phyloP scores from a whole-genome alignment of 2,329 filamentous ascomycete species.

The Exophiala dermatitidis region DNA sequence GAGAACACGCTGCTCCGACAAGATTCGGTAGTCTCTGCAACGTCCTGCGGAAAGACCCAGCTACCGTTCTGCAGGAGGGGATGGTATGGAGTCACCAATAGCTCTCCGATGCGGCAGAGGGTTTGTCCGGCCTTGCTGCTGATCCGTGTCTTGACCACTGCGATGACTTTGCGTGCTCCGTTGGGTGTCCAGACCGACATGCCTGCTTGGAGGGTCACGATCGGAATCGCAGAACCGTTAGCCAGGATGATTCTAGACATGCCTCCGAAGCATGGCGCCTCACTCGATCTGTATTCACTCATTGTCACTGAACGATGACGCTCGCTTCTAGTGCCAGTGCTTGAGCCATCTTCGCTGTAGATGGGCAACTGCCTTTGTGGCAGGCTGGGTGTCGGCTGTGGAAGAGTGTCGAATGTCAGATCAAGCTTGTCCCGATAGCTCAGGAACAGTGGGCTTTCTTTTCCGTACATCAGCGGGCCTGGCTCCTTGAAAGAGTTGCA shows the following conservation, averaged over 20 bases:
- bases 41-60: conserved; percentile 45
- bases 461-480: conserved; percentile 50
- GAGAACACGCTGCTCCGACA: conserved; percentile 51
- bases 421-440: conserved; percentile 47
- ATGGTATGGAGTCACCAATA: conserved; percentile 56
- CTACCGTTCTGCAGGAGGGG: conserved; percentile 41
- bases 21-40: conserved; percentile 31
- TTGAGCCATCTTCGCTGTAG: background rate
- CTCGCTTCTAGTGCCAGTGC: conserved; percentile 1
- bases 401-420: conserved; percentile 34
- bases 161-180: conserved; percentile 44
- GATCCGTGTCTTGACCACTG: conserved; percentile 48
- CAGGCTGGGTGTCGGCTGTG: conserved; percentile 26
- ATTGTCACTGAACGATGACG: conserved; percentile 31
- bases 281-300: conserved; percentile 39
- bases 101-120: conserved; percentile 43
- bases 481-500: conserved; percentile 59
- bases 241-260: conserved; percentile 44
- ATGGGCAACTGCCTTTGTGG: conserved; percentile 7
- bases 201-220: conserved; percentile 43
- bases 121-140: conserved; percentile 23
- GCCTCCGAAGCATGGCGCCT: conserved; percentile 49
- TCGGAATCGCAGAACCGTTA: conserved; percentile 34
- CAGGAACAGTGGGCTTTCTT: conserved; percentile 46
- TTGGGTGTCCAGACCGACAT: conserved; percentile 46